Evolutionary conservation across 2,329 filamentous ascomycete species (phyloP).

Genomic region (Calonectria pseudoreteaudii): DNA sequence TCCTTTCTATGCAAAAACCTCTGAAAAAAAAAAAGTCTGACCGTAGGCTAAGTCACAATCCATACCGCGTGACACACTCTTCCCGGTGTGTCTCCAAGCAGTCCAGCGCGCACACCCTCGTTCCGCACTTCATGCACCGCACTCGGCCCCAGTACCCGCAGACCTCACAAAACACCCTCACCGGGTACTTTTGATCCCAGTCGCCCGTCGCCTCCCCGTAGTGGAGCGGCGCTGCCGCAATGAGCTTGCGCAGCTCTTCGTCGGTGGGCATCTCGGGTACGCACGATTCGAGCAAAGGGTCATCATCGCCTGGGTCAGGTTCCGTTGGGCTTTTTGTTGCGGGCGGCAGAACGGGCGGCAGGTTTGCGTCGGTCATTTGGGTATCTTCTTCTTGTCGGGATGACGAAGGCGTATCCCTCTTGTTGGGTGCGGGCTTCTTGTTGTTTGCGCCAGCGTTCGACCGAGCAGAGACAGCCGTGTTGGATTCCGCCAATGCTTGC

Average conservation of each 20-base stretch:
- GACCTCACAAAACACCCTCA: conserved; percentile 78
- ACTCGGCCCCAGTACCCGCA: conserved; percentile 87
- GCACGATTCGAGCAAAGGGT: conserved; percentile 69
- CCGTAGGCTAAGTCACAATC: conserved; percentile 48
- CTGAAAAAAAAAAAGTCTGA: not conserved
- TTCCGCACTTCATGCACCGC: conserved; percentile 82
- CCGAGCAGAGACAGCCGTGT: conserved; percentile 46
- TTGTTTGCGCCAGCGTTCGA: conserved; percentile 46
- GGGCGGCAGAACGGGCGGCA: conserved; percentile 50
- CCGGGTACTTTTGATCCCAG: conserved; percentile 64
- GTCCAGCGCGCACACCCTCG: conserved; percentile 80
- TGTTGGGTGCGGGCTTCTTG: conserved; percentile 44
- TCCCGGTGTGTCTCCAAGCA: conserved; percentile 80
- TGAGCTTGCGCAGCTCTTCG: conserved; percentile 72
- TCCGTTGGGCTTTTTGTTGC: conserved; percentile 48
- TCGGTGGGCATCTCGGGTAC: conserved; percentile 70
- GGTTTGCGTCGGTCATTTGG: conserved; percentile 41
- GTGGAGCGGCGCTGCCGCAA: conserved; percentile 73
- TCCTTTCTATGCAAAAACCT: not conserved
- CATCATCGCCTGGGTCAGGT: conserved; percentile 61
- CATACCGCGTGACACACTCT: conserved; percentile 76
- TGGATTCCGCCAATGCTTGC: conserved; percentile 57
- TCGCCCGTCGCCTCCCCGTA: conserved; percentile 73
- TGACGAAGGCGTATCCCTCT: conserved; percentile 42
- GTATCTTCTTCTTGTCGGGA: conserved; percentile 42